These are phyloP conservation scores for Rhamnella rubrinervis DNA, from an alignment of 331 rosid species.

Conservation along the genomic window DNA sequence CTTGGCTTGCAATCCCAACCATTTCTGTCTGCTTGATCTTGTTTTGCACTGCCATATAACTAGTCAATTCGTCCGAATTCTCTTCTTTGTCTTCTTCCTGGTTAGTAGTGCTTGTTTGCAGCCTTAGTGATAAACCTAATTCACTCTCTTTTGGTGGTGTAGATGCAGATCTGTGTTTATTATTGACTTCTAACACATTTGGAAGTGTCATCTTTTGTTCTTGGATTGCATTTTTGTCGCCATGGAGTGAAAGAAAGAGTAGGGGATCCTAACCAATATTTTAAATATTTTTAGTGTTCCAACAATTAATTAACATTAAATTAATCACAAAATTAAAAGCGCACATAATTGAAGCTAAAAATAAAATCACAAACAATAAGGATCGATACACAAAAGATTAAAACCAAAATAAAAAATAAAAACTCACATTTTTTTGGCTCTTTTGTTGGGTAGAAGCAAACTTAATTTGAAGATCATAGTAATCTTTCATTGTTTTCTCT, in stretches of 20 bases:
- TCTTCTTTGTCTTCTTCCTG: conserved; percentile 28
- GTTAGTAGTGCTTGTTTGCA: conserved; percentile 37
- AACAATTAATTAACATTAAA: no score
- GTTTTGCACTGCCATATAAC: conserved; percentile 35
- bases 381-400: neutral
- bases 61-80: conserved; percentile 24
- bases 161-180: conserved; percentile 16
- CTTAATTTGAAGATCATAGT: conserved; percentile 71
- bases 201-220: conserved; percentile 28
- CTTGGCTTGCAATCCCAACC: conserved; percentile 39
- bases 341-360: no score
- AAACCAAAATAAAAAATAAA: neutral
- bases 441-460: conserved; percentile 50
- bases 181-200: conserved; percentile 25
- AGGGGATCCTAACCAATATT: neutral
- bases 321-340: no score
- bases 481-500: conserved; percentile 81
- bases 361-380: no score
- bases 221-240: conserved; percentile 23
- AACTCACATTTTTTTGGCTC: conserved; percentile 51
- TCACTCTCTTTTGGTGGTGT: conserved; percentile 46
- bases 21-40: conserved; percentile 41
- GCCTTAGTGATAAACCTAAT: conserved; percentile 72
- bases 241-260: conserved; percentile 40
- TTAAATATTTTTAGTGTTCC: neutral